Conservation (phyloP, 1,139 yeast genomes). For the Geotrichum carabidarum region DNA sequence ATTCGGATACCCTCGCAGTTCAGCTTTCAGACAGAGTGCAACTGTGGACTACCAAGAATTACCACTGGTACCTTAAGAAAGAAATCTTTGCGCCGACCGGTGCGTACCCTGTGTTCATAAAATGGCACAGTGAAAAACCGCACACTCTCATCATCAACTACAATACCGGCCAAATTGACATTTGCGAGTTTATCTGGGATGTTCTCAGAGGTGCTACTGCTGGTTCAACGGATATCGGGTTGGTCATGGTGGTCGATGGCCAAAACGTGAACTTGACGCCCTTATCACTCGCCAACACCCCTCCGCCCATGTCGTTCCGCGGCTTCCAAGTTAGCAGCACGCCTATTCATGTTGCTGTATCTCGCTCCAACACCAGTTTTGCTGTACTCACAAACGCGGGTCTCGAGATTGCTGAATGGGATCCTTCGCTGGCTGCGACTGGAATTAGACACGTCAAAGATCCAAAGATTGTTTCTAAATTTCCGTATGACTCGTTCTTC, state of each 20-base stretch:
- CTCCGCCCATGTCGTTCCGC: slow-evolving; percentile 86
- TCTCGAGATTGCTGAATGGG: slow-evolving; percentile 43
- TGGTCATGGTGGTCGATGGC: slow-evolving; percentile 80
- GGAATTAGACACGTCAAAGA: slow-evolving; percentile 38
- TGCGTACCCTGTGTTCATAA: slow-evolving; percentile 46
- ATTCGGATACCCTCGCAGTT: slow-evolving; percentile 73
- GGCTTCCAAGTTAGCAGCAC: slow-evolving; percentile 51
- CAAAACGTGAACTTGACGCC: slow-evolving; percentile 71
- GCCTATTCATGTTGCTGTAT: slow-evolving; percentile 61
- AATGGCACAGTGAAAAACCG: slow-evolving; percentile 91
- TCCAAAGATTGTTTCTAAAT: slow-evolving; percentile 43
- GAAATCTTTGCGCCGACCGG: slow-evolving; percentile 45
- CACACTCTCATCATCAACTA: slow-evolving; percentile 54
- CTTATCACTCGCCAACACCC: slow-evolving; percentile 76
- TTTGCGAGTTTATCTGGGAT: slow-evolving; percentile 64
- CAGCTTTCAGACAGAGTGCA: slow-evolving; percentile 59
- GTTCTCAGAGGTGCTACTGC: slow-evolving; percentile 64
- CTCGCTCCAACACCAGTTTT: slow-evolving; percentile 52
- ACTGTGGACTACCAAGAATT: slow-evolving; percentile 87
- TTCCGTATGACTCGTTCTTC: slow-evolving; percentile 38
- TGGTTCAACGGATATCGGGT: slow-evolving; percentile 68
- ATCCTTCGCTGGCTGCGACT: slow-evolving; percentile 21
- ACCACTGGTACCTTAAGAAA: slow-evolving; percentile 92
- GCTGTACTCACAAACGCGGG: slow-evolving; percentile 52
- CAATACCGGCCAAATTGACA: slow-evolving; percentile 41